phyloP scores from a whole-genome alignment of 2,329 filamentous ascomycete genomes.

The Ophiostoma novo-ulmi region DNA sequence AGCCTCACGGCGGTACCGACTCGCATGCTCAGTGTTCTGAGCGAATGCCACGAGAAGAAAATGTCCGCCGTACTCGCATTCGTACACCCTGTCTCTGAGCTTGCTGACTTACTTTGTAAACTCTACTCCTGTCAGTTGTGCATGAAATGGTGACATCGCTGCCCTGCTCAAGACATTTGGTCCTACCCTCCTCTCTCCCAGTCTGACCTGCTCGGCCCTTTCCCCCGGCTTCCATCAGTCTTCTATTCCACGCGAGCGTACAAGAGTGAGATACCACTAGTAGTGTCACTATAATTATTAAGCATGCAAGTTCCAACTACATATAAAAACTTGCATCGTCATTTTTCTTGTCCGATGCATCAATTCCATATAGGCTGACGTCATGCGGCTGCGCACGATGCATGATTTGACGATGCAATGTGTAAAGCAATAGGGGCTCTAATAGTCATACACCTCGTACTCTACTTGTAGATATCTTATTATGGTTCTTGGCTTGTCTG shows the following conservation, averaged over 20 bases:
- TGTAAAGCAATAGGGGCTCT: neutral
- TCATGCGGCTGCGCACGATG: neutral
- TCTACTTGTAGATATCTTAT: neutral
- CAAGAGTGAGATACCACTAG: no score
- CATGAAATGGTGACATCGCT: slow-evolving; percentile 5
- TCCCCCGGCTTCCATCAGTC: neutral
- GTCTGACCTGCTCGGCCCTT: slow-evolving; percentile 6
- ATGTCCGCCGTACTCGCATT: neutral
- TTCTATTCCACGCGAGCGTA: neutral
- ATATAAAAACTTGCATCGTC: neutral
- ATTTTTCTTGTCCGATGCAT: neutral
- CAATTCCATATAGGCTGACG: slow-evolving; percentile 1
- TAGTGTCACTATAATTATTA: neutral
- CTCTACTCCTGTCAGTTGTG: neutral
- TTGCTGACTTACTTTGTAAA: neutral
- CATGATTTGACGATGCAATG: neutral
- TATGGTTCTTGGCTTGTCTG: neutral
- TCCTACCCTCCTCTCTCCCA: neutral
- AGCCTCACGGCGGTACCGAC: neutral
- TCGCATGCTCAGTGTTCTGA: neutral
- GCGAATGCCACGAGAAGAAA: no score
- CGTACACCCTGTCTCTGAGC: neutral
- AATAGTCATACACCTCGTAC: neutral
- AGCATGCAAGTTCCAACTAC: neutral
- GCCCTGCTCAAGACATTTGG: neutral